Evolutionary conservation across 331 rosid species (phyloP), one percentile per base, ranked within the genome.

Genomic region (Saraca asoca): DNA sequence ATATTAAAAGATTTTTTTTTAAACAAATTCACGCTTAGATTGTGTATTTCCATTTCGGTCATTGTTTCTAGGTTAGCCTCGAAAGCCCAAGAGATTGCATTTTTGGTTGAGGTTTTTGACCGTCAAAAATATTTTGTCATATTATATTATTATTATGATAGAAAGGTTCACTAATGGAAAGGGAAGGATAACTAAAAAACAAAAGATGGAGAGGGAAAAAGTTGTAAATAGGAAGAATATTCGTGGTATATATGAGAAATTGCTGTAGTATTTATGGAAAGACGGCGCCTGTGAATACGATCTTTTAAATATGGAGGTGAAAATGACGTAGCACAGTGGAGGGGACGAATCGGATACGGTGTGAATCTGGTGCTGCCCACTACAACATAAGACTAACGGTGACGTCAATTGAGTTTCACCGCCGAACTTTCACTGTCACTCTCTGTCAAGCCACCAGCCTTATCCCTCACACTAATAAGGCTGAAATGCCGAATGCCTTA

Each of bases 201-300:
- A 3, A 24, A 24, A 24, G 3, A 24, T 24, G 1, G 31, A 4
- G 18, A 24, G 49, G 73, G 76, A 14, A 58, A 38, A 18, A 5
- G 15, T 3, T n/a, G 61, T 51, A 38, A 66, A 71, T 19, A 15
- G 0, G 5, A 33, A 19, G 37, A 60, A 44, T 38, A 10, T 2
- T 0, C 5, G 35, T 31, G 62, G 5, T 11, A 44, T 6, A 18
- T 11, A 9, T 18, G 20, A 44, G 19, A 16, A 24, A 24, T 41
- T 15, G 12, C 0, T 29, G 5, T 29, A 8, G 5, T 29, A 8
- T 31, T 68, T 41, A 0, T 14, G 41, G 52, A 73, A 79, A 77
- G 80, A 70, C 83, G 90, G 87, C 81, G 85, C 29, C 51, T 6
- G 61, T 39, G 64, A 43, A 1, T 37, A 12, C 12, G 50, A 62